Evolutionary conservation across 345 rosid species (phyloP), one percentile per base, ranked within the genome.

Genomic region (Gossypium arboreum): DNA sequence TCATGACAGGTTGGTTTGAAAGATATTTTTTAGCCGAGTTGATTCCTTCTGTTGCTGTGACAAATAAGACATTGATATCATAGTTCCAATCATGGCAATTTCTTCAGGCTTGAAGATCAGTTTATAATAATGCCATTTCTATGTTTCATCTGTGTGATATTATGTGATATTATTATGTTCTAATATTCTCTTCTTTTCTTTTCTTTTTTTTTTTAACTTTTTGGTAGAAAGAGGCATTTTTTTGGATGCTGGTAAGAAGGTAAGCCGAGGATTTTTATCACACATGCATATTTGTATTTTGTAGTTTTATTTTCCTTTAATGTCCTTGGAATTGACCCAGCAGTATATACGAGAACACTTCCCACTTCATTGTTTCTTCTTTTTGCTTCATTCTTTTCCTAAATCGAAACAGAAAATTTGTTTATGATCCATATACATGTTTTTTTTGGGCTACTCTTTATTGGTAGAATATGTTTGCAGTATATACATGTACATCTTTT

Each of bases 121-220:
- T 71, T 74, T 76, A 74, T 51, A 79, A 81, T 76, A 81, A 82
- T 68, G 69, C 22, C 56, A 67, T 69, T 79, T 76, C 73, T 56
- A 16, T 12, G 9, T 60, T 55, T 29, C 71, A 45, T 69, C 58
- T 48, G 78, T 84, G 83, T 81, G 74, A 82, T 22, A 79, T 13
- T 77, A 82, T 84, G 83, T 81, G 74, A 82, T 22, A 79, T 13
- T 77, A 82, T 55, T 77, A 82, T 81, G 73, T 76, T 68, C 86
- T 81, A 81, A 78, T 57, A 57, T 83, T 76, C 81, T 12, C 12
- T 58, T 12, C 12, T 58, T 10, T 81, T 73, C 80, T 76, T 25
- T 10, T 81, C 71, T 79, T 76, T 25, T 24, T 1, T 2, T 77
- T 41, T 34, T 55, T 48, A 34, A 48, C 41, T 34, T 5, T 34